phyloP scores from a whole-genome alignment of 345 rosid species.

The Eutrema yunnanense region DNA sequence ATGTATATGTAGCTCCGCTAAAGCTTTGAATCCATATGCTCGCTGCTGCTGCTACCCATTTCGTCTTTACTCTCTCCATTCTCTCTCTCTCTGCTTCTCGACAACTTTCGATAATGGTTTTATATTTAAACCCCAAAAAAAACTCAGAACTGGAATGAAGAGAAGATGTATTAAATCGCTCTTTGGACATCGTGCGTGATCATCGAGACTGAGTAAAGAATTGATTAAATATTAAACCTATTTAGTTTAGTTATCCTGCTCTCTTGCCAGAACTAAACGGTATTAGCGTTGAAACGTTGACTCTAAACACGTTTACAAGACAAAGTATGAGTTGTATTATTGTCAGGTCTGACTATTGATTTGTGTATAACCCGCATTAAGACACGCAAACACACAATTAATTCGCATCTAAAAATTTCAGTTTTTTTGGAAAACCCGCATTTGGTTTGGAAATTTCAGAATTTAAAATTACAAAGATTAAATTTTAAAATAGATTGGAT shows the following conservation, averaged over 20 bases:
- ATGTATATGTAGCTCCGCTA: slow-evolving; percentile 74
- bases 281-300: background rate
- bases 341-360: background rate
- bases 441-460: too few species aligned
- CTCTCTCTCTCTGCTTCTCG: background rate
- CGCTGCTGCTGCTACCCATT: slow-evolving; percentile 79
- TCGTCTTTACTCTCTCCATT: slow-evolving; percentile 36
- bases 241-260: background rate
- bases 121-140: too few species aligned
- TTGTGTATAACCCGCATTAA: too few species aligned
- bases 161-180: background rate
- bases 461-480: too few species aligned
- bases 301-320: background rate
- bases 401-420: background rate
- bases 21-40: slow-evolving; percentile 91
- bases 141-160: too few species aligned
- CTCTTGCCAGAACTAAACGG: background rate
- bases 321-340: background rate
- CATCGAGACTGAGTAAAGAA: background rate
- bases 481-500: too few species aligned
- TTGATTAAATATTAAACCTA: background rate
- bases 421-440: background rate
- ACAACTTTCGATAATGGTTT: background rate
- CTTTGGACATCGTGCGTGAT: background rate
- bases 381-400: background rate